phyloP scores from a whole-genome alignment of 441 rosid species.

The Flueggea neowawraea region DNA sequence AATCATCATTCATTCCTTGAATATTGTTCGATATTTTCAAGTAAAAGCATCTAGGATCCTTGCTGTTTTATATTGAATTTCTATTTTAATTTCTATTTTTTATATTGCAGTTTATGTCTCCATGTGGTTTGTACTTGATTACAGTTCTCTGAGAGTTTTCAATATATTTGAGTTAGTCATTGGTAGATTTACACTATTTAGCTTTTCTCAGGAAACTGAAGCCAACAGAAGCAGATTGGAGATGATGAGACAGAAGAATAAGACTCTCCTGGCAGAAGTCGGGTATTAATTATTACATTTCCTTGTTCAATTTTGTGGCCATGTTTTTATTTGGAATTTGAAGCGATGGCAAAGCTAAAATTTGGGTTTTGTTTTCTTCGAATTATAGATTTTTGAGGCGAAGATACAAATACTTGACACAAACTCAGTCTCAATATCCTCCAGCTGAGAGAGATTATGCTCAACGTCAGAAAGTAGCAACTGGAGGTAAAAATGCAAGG shows the following conservation, averaged over 20 bases:
- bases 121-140: not conserved
- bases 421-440: conserved; percentile 33
- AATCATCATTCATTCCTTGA: not conserved
- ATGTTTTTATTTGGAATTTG: not conserved
- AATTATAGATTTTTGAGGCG: conserved; percentile 61
- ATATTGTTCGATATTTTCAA: too few relatives aligned
- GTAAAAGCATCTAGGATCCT: not conserved
- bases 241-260: conserved; percentile 49
- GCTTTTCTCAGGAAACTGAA: conserved; percentile 59
- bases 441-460: conserved; percentile 9
- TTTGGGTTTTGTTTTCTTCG: conserved; percentile 9
- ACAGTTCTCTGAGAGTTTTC: not conserved
- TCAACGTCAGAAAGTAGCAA: conserved; percentile 23
- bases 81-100: not conserved
- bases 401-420: conserved; percentile 50
- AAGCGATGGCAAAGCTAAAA: not conserved
- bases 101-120: not conserved
- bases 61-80: not conserved
- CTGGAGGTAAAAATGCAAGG: conserved; percentile 19
- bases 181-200: not conserved
- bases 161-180: not conserved
- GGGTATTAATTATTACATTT: conserved; percentile 35
- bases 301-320: not conserved
- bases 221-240: conserved; percentile 43
- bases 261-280: conserved; percentile 67